These are phyloP conservation scores for Naumovozyma dairenensis DNA, from an alignment of 805 yeast genomes.

Conservation along the genomic window DNA sequence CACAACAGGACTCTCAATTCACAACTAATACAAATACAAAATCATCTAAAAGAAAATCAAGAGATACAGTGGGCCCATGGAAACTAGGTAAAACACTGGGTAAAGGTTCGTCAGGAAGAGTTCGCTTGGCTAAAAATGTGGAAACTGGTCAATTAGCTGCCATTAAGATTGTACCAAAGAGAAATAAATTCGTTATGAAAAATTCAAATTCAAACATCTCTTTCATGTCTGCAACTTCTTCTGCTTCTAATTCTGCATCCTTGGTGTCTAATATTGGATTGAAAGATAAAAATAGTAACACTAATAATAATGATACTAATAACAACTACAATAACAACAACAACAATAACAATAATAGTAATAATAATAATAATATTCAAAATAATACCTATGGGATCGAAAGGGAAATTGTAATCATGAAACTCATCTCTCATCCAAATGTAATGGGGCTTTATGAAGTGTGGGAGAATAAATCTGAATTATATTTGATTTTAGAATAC, in stretches of 20 bases:
- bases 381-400: constrained; percentile 81
- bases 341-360: constrained; percentile 8
- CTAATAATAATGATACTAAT: constrained; percentile 8
- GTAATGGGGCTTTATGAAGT: constrained; percentile 91
- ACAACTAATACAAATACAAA: constrained; percentile 18
- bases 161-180: constrained; percentile 71
- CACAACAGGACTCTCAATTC: constrained; percentile 23
- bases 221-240: constrained; percentile 9
- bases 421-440: constrained; percentile 84
- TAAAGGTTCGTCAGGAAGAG: constrained; percentile 76
- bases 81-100: constrained; percentile 69
- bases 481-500: constrained; percentile 69
- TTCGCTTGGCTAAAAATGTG: constrained; percentile 60
- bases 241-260: constrained; percentile 8
- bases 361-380: constrained; percentile 8
- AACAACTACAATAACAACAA: constrained; percentile 9
- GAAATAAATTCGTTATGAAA: constrained; percentile 6
- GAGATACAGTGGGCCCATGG: constrained; percentile 69
- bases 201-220: constrained; percentile 7
- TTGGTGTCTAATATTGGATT: constrained; percentile 10
- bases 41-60: constrained; percentile 24
- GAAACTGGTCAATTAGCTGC: constrained; percentile 70
- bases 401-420: constrained; percentile 95
- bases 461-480: constrained; percentile 92
- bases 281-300: constrained; percentile 8